phyloP scores from a whole-genome alignment of 441 rosid species.

The Eutrema salsugineum region DNA sequence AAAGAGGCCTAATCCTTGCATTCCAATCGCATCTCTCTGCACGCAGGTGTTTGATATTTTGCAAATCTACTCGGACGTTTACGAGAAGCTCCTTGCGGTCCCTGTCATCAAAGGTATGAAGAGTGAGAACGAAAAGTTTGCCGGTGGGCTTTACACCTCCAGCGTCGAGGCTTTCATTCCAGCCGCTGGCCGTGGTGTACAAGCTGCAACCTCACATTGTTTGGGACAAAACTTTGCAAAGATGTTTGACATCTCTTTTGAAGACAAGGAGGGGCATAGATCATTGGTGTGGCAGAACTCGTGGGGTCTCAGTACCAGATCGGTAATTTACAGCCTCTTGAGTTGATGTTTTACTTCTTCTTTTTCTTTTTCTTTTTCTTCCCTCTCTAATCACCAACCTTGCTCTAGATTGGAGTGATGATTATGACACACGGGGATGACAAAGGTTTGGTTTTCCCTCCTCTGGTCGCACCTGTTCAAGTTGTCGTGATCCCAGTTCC shows the following conservation, averaged over 20 bases:
- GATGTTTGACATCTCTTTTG: conserved; percentile 75
- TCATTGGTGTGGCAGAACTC: conserved; percentile 89
- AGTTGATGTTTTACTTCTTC: too few relatives aligned
- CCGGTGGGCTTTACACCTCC: conserved; percentile 85
- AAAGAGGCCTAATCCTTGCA: too few relatives aligned
- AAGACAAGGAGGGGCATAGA: conserved; percentile 75
- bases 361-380: too few relatives aligned
- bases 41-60: conserved; percentile 63
- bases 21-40: too few relatives aligned
- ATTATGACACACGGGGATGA: conserved; percentile 82
- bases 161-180: conserved; percentile 93
- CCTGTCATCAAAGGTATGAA: conserved; percentile 81
- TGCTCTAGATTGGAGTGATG: conserved; percentile 57
- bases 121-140: conserved; percentile 85
- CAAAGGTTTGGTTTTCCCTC: conserved; percentile 42
- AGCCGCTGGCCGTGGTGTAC: conserved; percentile 73
- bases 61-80: conserved; percentile 67
- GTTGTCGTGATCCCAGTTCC: conserved; percentile 78
- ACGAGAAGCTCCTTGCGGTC: conserved; percentile 73
- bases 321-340: conserved; percentile 21
- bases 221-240: conserved; percentile 84
- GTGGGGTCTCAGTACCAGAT: conserved; percentile 78
- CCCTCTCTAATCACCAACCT: too few relatives aligned
- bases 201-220: conserved; percentile 90
- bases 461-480: conserved; percentile 71